A percentile compares a stretch with the other conserved stretches of the same genome.
Evolutionary conservation across 495 filamentous ascomycete species (phyloP).

Genomic region (Penicillium paxilli): DNA sequence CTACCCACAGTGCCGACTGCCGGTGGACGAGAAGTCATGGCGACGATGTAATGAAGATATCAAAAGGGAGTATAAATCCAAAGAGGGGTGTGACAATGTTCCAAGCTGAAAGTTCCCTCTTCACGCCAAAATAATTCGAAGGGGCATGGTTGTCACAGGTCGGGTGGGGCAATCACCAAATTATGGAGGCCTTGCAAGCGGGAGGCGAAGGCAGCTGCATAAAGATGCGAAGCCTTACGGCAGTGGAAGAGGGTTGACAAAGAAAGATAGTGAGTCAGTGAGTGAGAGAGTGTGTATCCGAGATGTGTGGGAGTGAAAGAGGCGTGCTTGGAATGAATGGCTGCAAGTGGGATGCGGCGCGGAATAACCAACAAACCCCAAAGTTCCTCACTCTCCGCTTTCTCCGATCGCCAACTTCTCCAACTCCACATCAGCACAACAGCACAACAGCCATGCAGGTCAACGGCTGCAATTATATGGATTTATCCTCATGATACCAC

Average conservation of each 20-base stretch:
- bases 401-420: background rate
- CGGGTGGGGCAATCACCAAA: constrained; percentile 10
- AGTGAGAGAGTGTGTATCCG: constrained; percentile 2
- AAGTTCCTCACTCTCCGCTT: background rate
- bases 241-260: background rate
- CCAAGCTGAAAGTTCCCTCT: constrained; percentile 12
- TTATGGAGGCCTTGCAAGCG: constrained; percentile 16
- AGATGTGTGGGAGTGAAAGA: too few species aligned
- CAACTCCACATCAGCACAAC: background rate
- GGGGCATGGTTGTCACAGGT: constrained; percentile 14
- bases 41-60: background rate
- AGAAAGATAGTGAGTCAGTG: background rate
- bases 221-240: too few species aligned
- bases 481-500: background rate
- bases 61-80: background rate
- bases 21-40: constrained; percentile 31
- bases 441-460: background rate
- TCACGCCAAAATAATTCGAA: constrained; percentile 11
- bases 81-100: background rate
- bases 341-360: background rate
- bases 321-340: background rate
- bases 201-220: constrained; percentile 21
- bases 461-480: background rate
- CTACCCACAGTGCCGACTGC: constrained; percentile 25
- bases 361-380: background rate